Conservation (phyloP, 129 eudicot species). For the Lactuca saligna region DNA sequence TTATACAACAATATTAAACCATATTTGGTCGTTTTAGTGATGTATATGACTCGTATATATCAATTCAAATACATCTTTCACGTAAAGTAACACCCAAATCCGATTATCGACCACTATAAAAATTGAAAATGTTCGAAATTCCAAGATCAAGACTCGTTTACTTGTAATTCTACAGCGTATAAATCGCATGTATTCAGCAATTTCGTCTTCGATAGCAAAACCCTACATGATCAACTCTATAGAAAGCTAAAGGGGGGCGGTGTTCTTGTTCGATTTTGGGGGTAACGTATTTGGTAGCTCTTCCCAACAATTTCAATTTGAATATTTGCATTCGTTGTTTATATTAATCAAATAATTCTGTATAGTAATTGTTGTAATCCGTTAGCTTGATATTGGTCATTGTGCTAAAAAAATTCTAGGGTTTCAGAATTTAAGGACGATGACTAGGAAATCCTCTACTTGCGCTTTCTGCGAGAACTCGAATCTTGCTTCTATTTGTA, state of each 20-base stretch:
- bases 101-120: neutral
- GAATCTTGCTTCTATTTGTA: slow-evolving; percentile 73
- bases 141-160: slow-evolving; percentile 2
- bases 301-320: neutral
- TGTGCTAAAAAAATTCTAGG: slow-evolving; percentile 6
- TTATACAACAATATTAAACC: too few relatives aligned
- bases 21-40: too few relatives aligned
- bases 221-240: slow-evolving; percentile 23
- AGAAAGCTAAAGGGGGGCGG: neutral
- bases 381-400: neutral
- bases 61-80: neutral
- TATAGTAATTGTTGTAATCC: neutral
- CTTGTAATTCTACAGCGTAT: slow-evolving; percentile 7
- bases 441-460: slow-evolving; percentile 46
- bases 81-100: slow-evolving; percentile 2
- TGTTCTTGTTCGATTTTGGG: neutral
- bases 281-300: neutral
- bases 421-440: slow-evolving; percentile 34
- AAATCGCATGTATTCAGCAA: slow-evolving; percentile 19
- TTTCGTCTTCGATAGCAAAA: slow-evolving; percentile 22
- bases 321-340: neutral
- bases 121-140: neutral
- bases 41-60: neutral
- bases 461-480: slow-evolving; percentile 81
- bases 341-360: neutral